A percentile compares a stretch with the other conserved stretches of the same genome.
Conservation (phyloP, 768 basidiomycete species). For the Termitomyces heimii region DNA sequence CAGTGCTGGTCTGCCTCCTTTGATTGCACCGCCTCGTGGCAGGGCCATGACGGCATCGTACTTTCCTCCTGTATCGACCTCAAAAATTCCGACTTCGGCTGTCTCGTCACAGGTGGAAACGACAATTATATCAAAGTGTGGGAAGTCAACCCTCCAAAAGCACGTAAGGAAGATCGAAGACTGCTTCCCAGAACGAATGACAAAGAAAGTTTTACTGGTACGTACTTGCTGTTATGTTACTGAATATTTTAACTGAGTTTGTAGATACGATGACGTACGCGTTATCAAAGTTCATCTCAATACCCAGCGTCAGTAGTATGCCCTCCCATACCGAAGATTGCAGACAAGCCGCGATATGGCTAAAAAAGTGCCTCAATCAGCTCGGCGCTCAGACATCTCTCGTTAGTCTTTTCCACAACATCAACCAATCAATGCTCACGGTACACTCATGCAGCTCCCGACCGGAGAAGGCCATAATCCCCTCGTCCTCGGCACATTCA, state of each 20-base stretch:
- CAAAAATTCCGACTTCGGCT: slow-evolving; percentile 25
- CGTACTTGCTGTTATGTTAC: background rate
- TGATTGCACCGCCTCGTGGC: slow-evolving; percentile 80
- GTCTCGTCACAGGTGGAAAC: slow-evolving; percentile 75
- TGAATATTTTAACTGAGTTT: background rate
- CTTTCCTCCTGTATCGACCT: slow-evolving; percentile 67
- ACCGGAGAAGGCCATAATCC: slow-evolving; percentile 78
- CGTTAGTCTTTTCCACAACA: slow-evolving; percentile 33
- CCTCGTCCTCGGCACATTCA: slow-evolving; percentile 84
- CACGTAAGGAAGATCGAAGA: slow-evolving; percentile 13
- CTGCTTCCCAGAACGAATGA: background rate
- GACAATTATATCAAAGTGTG: slow-evolving; percentile 85
- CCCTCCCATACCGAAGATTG: slow-evolving; percentile 76
- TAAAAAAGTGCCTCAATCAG: slow-evolving; percentile 83
- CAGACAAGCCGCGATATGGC: slow-evolving; percentile 89
- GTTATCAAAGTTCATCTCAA: slow-evolving; percentile 79
- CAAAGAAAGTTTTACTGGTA: slow-evolving; percentile 7
- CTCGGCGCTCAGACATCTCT: slow-evolving; percentile 81
- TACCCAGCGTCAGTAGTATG: slow-evolving; percentile 77
- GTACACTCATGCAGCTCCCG: slow-evolving; percentile 47
- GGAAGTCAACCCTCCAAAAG: slow-evolving; percentile 36
- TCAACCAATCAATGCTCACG: background rate
- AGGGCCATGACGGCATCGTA: slow-evolving; percentile 74
- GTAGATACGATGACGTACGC: slow-evolving; percentile 73
- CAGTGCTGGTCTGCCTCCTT: slow-evolving; percentile 84